A percentile compares a stretch with the other conserved stretches of the same genome.
These are phyloP conservation scores for Artemisia annua DNA, from an alignment of 129 eudicot genomes.

Conservation along the genomic window DNA sequence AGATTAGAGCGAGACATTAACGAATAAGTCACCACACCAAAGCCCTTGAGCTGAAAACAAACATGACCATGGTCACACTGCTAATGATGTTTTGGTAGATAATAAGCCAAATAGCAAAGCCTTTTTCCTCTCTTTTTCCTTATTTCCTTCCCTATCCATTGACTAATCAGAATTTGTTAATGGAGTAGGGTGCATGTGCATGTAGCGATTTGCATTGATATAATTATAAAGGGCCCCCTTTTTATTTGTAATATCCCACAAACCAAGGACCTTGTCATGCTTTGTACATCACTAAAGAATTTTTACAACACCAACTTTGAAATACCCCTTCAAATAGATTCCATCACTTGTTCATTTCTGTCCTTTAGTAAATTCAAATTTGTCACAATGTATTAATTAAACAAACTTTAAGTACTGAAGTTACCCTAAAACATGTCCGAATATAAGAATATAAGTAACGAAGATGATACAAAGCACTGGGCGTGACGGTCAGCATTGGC, in stretches of 20 bases:
- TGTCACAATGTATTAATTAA: neutral
- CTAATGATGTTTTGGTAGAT: slow-evolving; percentile 17
- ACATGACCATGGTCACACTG: slow-evolving; percentile 1
- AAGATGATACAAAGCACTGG: neutral
- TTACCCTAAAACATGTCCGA: neutral
- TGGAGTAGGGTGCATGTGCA: slow-evolving; percentile 23
- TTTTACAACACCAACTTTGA: slow-evolving; percentile 14
- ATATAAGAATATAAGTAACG: neutral
- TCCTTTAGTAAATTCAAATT: slow-evolving; percentile 5
- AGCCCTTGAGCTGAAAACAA: neutral
- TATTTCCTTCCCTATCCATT: slow-evolving; percentile 11
- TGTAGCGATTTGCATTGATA: slow-evolving; percentile 16
- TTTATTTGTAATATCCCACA: slow-evolving; percentile 13
- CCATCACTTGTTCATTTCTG: slow-evolving; percentile 11
- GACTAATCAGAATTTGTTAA: slow-evolving; percentile 28
- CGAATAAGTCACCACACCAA: no score
- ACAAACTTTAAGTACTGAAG: neutral
- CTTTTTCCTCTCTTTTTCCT: slow-evolving; percentile 34
- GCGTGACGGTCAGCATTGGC: neutral
- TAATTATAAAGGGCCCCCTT: slow-evolving; percentile 12
- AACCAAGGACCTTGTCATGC: slow-evolving; percentile 13
- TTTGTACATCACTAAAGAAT: neutral
- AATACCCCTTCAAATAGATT: neutral
- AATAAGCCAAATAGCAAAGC: slow-evolving; percentile 33
- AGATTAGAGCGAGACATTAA: no score